Base-by-base conservation (phyloP, 75 land plant genomes). In the Pinus tabuliformis region DNA sequence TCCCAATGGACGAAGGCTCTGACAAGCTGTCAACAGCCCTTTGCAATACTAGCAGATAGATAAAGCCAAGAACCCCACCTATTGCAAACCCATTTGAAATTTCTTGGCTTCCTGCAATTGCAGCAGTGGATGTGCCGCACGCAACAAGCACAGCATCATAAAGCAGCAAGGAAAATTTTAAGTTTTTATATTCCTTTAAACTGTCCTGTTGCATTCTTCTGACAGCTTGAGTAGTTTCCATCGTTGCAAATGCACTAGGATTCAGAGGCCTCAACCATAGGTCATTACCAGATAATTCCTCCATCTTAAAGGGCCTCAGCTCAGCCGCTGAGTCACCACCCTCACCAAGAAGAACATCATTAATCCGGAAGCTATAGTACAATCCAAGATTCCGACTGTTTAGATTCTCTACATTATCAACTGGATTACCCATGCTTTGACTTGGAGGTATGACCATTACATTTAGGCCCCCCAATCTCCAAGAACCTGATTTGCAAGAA, bases 11-110 rank as follows among this genome's bases (percentile, higher is more conserved):
- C 42, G 64, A 57, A n/a, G 81, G 57, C 56, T 78, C 77, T n/a
- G 26, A 49, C 54, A n/a, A 89, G 87, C 75, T 86, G 75, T 95
- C 95, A 36, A 95, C 95, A 4, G 88, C 86, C 56, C 83, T 86
- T 70, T 95, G 95, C 54, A 95, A 56, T 57, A 88, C 58, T 61
- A 92, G 58, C 70, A 95, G 78, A 80, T 92, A 95, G 33, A 90
- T 28, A 62, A 95, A 83, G 12, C 98, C 98, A 22, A 75, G 24
- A 17, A 81, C 37, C 4, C 93, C 98, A 70, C 98, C 95, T 17
- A 72, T 58, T 54, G 88, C 78, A 81, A 95, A 95, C 33, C 90
- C 86, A 56, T 63, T 73, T 15, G 87, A 84, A 64, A 86, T 39
- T 57, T 72, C 83, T 56, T 81, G 86, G 37, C 81, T 73, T 42